These are phyloP conservation scores for Sporothrix sp. DNA, from an alignment of 2,329 filamentous ascomycete species.

Conservation along the genomic window DNA sequence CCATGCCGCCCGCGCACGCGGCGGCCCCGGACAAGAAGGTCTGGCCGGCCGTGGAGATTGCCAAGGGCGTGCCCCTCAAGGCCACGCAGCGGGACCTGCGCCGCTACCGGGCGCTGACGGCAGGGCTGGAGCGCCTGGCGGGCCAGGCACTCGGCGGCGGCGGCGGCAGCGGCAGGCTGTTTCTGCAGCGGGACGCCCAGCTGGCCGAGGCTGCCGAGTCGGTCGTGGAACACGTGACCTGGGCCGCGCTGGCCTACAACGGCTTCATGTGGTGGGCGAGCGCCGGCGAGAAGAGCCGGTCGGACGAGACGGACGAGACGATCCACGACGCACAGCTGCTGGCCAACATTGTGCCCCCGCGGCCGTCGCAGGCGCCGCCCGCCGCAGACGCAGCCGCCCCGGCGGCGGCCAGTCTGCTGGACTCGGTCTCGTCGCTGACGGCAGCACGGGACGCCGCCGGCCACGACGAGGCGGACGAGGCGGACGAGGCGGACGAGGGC, in stretches of 20 bases:
- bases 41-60: slow-evolving; percentile 68
- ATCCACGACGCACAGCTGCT: slow-evolving; percentile 47
- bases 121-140: slow-evolving; percentile 45
- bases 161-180: slow-evolving; percentile 8
- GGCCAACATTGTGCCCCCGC: slow-evolving; percentile 36
- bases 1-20: slow-evolving; percentile 51
- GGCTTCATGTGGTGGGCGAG: slow-evolving; percentile 89
- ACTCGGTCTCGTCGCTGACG: slow-evolving; percentile 39
- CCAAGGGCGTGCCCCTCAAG: slow-evolving; percentile 56
- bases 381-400: not conserved
- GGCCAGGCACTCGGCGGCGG: slow-evolving; percentile 15
- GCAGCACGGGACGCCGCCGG: slow-evolving; percentile 23
- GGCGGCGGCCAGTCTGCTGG: slow-evolving; percentile 22
- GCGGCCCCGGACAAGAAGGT: slow-evolving; percentile 38
- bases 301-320: slow-evolving; percentile 50
- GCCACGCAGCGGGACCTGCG: slow-evolving; percentile 86
- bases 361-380: not conserved
- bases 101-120: slow-evolving; percentile 61
- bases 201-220: slow-evolving; percentile 42
- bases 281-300: slow-evolving; percentile 60
- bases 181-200: slow-evolving; percentile 26
- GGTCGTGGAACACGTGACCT: slow-evolving; percentile 53
- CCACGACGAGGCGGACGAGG: slow-evolving; percentile 5
- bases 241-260: slow-evolving; percentile 67
- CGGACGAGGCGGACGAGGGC: slow-evolving; percentile 22